Evolutionary conservation across 805 yeast species (phyloP).

Genomic region (Candida nemodendra): DNA sequence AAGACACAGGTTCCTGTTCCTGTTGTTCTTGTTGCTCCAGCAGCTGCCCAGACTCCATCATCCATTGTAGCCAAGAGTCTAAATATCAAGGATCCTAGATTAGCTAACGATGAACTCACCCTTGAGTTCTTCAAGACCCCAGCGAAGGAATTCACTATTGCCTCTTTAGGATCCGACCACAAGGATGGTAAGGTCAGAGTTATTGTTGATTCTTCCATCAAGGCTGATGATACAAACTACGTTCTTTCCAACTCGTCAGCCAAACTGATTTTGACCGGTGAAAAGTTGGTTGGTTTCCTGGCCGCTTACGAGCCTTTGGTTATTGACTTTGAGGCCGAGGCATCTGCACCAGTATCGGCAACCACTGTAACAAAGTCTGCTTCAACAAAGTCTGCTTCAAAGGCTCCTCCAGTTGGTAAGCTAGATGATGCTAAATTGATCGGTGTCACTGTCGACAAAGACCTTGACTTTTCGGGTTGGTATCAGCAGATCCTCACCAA

Average conservation of each 20-base stretch:
- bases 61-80: conserved; percentile 63
- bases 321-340: conserved; percentile 54
- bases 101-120: conserved; percentile 81
- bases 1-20: conserved; percentile 79
- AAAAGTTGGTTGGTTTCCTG: conserved; percentile 46
- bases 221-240: conserved; percentile 38
- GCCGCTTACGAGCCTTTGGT: conserved; percentile 48
- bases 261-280: conserved; percentile 50
- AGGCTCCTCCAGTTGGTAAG: conserved; percentile 43
- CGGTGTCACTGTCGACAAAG: conserved; percentile 94
- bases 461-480: conserved; percentile 93
- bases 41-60: conserved; percentile 67
- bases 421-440: conserved; percentile 85
- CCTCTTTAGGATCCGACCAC: conserved; percentile 44
- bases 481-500: conserved; percentile 94
- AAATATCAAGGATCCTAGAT: conserved; percentile 77
- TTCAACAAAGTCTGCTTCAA: conserved; percentile 24
- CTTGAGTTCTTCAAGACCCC: conserved; percentile 55
- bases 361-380: conserved; percentile 19
- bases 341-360: conserved; percentile 42
- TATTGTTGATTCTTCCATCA: conserved; percentile 53
- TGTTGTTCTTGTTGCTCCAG: conserved; percentile 73
- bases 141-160: conserved; percentile 63
- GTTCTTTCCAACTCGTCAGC: conserved; percentile 52
- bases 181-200: conserved; percentile 58